Evolutionary conservation across 2,329 filamentous ascomycete species (phyloP).

Genomic region (Berkeleyomyces basicola): DNA sequence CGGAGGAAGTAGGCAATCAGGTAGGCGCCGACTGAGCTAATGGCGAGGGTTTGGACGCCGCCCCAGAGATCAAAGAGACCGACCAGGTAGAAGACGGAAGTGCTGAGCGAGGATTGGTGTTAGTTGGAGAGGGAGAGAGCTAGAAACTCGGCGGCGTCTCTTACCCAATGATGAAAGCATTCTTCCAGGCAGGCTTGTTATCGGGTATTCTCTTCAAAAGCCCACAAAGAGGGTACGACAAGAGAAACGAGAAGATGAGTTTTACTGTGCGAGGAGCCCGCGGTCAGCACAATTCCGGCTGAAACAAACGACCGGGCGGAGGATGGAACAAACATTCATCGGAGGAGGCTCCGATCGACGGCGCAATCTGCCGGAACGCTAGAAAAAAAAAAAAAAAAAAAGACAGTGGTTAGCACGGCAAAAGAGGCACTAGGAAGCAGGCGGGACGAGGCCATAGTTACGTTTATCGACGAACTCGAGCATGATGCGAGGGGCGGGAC

Average conservation of each 20-base stretch:
- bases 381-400: neutral
- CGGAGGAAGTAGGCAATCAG: slow-evolving; percentile 67
- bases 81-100: slow-evolving; percentile 78
- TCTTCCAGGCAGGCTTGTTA: slow-evolving; percentile 66
- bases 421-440: neutral
- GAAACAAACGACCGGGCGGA: neutral
- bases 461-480: slow-evolving; percentile 12
- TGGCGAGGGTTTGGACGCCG: slow-evolving; percentile 61
- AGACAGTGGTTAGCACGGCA: neutral
- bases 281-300: neutral
- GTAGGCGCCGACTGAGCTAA: slow-evolving; percentile 68
- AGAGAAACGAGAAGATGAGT: slow-evolving; percentile 72
- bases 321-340: slow-evolving; percentile 28
- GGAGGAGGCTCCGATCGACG: slow-evolving; percentile 26
- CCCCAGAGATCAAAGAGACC: slow-evolving; percentile 87
- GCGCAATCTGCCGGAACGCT: slow-evolving; percentile 30
- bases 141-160: slow-evolving; percentile 12
- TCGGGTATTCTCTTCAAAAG: slow-evolving; percentile 84
- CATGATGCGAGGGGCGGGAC: neutral
- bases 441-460: neutral
- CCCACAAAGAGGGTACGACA: slow-evolving; percentile 83
- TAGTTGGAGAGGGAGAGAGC: neutral
- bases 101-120: slow-evolving; percentile 27
- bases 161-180: slow-evolving; percentile 68
- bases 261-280: slow-evolving; percentile 47